Conservation (phyloP, 345 rosid genomes). For the Eucalyptus brandiana region DNA sequence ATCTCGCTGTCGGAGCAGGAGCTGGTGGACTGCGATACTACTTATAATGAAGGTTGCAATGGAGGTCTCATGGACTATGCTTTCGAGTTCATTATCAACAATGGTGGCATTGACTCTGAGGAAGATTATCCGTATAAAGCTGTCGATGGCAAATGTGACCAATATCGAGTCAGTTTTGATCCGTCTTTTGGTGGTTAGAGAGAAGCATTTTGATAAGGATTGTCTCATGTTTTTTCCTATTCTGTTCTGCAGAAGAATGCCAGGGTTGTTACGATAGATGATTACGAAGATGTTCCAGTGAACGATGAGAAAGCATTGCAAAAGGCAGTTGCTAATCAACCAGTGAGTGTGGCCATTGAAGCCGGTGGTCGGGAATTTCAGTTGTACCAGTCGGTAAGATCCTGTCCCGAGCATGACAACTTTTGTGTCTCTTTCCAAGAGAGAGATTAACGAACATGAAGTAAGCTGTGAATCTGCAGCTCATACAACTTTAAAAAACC, state of each 20-base stretch:
- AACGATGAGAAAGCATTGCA: constrained; percentile 48
- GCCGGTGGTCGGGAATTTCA: constrained; percentile 77
- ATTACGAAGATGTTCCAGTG: constrained; percentile 68
- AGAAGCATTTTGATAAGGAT: not conserved
- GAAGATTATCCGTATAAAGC: constrained; percentile 73
- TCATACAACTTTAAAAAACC: not conserved
- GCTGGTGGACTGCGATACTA: constrained; percentile 75
- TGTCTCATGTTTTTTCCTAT: not conserved
- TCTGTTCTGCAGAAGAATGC: constrained; percentile 54
- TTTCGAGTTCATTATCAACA: constrained; percentile 72
- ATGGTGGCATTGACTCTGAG: constrained; percentile 77
- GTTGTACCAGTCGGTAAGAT: constrained; percentile 51
- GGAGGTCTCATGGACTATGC: constrained; percentile 95
- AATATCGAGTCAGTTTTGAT: constrained; percentile 41
- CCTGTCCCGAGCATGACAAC: not conserved
- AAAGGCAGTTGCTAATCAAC: constrained; percentile 78
- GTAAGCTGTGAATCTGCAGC: not conserved
- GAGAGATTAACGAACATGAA: not conserved
- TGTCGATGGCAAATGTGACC: constrained; percentile 50
- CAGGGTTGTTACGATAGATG: constrained; percentile 62
- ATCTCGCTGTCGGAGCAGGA: constrained; percentile 80
- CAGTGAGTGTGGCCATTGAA: constrained; percentile 76
- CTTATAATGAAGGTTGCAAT: constrained; percentile 74
- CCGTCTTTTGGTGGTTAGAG: not conserved
- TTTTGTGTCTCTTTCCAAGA: not conserved